A percentile compares a stretch with the other conserved stretches of the same genome.
phyloP scores from a whole-genome alignment of 768 basidiomycete species.

The Rickenella mellea region DNA sequence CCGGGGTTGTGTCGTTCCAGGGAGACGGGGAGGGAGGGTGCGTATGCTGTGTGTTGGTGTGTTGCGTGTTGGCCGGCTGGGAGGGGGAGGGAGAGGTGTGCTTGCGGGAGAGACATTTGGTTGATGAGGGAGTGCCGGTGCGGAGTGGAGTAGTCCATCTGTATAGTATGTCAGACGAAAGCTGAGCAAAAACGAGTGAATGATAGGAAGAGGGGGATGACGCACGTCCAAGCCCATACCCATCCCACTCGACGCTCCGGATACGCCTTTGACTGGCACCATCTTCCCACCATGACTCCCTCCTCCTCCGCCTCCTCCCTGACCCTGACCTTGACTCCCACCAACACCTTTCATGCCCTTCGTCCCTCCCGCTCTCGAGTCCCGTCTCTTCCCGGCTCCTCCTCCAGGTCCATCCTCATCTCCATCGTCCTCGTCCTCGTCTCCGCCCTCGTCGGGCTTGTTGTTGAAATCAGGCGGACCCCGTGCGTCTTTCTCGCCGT shows the following conservation, averaged over 20 bases:
- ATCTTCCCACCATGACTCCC: background rate
- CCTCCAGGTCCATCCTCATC: slow-evolving; percentile 20
- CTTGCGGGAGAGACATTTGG: slow-evolving; percentile 22
- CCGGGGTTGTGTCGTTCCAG: slow-evolving; percentile 24
- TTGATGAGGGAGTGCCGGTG: slow-evolving; percentile 24
- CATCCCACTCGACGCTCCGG: too few relatives aligned
- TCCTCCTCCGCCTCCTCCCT: background rate
- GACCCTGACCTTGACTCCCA: background rate
- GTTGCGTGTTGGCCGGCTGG: too few relatives aligned
- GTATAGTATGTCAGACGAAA: slow-evolving; percentile 4
- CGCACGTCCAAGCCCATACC: too few relatives aligned
- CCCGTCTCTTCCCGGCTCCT: slow-evolving; percentile 19
- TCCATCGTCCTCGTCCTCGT: slow-evolving; percentile 29
- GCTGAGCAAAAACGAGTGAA: slow-evolving; percentile 10
- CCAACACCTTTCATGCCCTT: background rate
- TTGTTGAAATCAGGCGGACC: slow-evolving; percentile 39
- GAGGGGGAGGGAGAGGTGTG: slow-evolving; percentile 18
- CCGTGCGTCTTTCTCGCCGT: slow-evolving; percentile 40
- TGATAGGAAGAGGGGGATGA: slow-evolving; percentile 9
- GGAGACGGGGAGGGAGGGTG: slow-evolving; percentile 23
- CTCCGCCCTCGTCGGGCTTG: slow-evolving; percentile 22
- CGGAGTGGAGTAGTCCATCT: slow-evolving; percentile 19
- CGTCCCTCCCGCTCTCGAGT: slow-evolving; percentile 9
- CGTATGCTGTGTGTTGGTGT: too few relatives aligned
- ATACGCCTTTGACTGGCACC: too few relatives aligned